phyloP scores from a whole-genome alignment of 139 green algal species.

The Mychonastes homosphaera region DNA sequence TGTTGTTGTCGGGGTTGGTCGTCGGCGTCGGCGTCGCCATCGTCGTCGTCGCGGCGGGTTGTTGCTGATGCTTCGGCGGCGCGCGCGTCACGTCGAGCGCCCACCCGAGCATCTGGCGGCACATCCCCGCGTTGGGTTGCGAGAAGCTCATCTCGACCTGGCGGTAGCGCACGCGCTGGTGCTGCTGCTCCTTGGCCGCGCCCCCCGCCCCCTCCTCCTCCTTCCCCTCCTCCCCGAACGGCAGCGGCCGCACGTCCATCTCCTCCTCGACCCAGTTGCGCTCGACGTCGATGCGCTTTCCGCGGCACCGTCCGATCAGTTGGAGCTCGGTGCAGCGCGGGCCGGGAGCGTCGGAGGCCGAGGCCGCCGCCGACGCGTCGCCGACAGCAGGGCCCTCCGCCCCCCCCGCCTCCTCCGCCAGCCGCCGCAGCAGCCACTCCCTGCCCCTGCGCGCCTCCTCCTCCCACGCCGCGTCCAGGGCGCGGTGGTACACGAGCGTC shows the following conservation, averaged over 20 bases:
- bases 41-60: neutral
- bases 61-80: neutral
- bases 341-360: too few relatives aligned
- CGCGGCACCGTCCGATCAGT: too few relatives aligned
- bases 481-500: slow-evolving; percentile 76
- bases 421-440: slow-evolving; percentile 11
- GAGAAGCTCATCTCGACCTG: slow-evolving; percentile 79
- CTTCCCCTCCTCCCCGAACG: neutral
- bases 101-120: slow-evolving; percentile 80
- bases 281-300: too few relatives aligned
- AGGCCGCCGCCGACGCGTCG: too few relatives aligned
- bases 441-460: slow-evolving; percentile 5
- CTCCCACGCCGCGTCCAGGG: slow-evolving; percentile 57
- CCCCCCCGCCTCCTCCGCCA: slow-evolving; percentile 8
- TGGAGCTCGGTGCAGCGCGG: too few relatives aligned
- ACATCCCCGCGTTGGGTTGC: slow-evolving; percentile 82
- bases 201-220: neutral
- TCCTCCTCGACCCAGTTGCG: too few relatives aligned
- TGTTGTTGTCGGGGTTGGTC: neutral
- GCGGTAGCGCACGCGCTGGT: neutral
- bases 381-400: neutral
- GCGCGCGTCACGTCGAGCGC: slow-evolving; percentile 40
- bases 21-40: neutral
- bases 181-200: too few relatives aligned
- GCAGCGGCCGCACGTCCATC: too few relatives aligned